These are phyloP conservation scores for Penicillium palitans DNA, from an alignment of 2,329 filamentous ascomycete species.

Conservation along the genomic window DNA sequence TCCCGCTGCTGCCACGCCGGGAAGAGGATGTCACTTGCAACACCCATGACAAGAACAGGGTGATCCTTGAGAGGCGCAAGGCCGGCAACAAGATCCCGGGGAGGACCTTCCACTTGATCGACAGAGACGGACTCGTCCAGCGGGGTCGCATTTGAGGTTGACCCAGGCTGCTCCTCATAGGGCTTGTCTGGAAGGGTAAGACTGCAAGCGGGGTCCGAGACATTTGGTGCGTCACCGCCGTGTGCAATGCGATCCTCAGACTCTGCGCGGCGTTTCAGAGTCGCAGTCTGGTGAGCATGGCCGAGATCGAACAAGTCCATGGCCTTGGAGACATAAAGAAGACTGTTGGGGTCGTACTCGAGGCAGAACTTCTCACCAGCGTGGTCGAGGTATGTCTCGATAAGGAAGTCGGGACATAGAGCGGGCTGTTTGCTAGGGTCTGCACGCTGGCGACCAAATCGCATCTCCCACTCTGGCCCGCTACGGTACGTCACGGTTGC, in stretches of 20 bases:
- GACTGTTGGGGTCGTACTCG: constrained; percentile 92
- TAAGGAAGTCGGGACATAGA: constrained; percentile 94
- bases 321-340: constrained; percentile 95
- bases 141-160: constrained; percentile 40
- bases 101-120: constrained; percentile 52
- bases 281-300: constrained; percentile 64
- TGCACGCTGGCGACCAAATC: constrained; percentile 83
- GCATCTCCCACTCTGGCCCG: constrained; percentile 94
- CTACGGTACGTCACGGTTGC: constrained; percentile 96
- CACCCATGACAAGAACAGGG: constrained; percentile 85
- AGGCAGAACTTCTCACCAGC: constrained; percentile 98
- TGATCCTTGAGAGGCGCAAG: constrained; percentile 70
- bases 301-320: constrained; percentile 98
- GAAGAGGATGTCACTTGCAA: constrained; percentile 94
- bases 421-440: constrained; percentile 85
- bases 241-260: constrained; percentile 60
- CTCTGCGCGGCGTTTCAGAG: constrained; percentile 61
- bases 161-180: constrained; percentile 79
- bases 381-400: constrained; percentile 97
- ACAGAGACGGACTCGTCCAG: constrained; percentile 33
- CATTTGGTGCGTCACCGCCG: constrained; percentile 35
- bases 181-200: constrained; percentile 79
- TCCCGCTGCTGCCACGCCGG: constrained; percentile 98
- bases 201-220: constrained; percentile 62
- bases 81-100: constrained; percentile 76